phyloP scores from a whole-genome alignment of 495 filamentous ascomycete genomes.

The Rostrohypoxylon terebratum region DNA sequence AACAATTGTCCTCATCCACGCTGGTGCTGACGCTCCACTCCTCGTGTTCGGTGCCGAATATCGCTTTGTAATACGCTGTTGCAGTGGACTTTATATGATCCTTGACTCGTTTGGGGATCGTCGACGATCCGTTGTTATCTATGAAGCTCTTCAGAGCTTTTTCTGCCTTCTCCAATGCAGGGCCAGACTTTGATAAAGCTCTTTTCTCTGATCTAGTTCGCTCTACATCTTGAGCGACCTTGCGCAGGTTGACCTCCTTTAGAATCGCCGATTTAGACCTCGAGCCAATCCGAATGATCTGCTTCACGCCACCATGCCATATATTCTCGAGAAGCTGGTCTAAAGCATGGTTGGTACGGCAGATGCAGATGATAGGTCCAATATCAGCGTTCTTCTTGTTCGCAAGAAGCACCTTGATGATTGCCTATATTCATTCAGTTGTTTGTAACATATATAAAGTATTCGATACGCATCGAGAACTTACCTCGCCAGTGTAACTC shows the following conservation, averaged over 20 bases:
- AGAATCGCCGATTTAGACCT: slow-evolving; percentile 70
- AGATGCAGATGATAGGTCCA: slow-evolving; percentile 73
- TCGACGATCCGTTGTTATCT: neutral
- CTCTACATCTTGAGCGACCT: slow-evolving; percentile 37
- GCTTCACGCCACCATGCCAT: slow-evolving; percentile 63
- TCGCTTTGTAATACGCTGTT: slow-evolving; percentile 26
- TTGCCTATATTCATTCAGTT: slow-evolving; percentile 44
- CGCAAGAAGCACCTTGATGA: slow-evolving; percentile 69
- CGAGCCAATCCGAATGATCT: slow-evolving; percentile 76
- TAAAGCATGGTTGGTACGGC: slow-evolving; percentile 78
- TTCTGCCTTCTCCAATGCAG: slow-evolving; percentile 3
- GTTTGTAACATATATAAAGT: neutral
- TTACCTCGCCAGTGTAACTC: slow-evolving; percentile 64
- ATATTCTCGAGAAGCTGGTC: slow-evolving; percentile 79
- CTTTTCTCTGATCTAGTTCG: slow-evolving; percentile 49
- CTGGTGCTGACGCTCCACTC: slow-evolving; percentile 34
- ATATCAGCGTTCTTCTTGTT: slow-evolving; percentile 62
- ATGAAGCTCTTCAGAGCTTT: slow-evolving; percentile 6
- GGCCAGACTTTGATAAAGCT: neutral
- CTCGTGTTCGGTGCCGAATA: slow-evolving; percentile 45
- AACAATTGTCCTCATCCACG: slow-evolving; percentile 18
- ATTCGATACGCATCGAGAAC: neutral
- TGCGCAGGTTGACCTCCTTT: slow-evolving; percentile 58
- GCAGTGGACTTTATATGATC: slow-evolving; percentile 16
- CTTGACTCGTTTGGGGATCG: slow-evolving; percentile 11